Evolutionary conservation across 83 land plant genomes (phyloP).

Genomic region (Picea mariana): DNA sequence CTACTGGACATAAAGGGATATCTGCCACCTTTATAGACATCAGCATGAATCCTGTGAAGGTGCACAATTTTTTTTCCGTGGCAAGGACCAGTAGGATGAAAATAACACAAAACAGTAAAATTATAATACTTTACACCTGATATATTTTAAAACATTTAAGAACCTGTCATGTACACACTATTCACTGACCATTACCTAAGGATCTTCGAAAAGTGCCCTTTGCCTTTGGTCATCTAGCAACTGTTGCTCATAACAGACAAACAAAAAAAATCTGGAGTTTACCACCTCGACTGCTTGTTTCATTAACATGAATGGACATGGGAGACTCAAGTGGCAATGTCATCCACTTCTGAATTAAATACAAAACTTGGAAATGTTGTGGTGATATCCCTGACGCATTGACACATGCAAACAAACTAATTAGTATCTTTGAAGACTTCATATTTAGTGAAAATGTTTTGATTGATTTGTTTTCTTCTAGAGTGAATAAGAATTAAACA

Average conservation of each 20-base stretch:
- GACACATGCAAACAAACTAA: neutral
- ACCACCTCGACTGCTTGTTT: neutral
- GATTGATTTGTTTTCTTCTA: neutral
- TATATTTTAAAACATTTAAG: neutral
- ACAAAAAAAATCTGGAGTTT: neutral
- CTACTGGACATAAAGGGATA: too few species aligned
- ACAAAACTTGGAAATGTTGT: slow-evolving; percentile 66
- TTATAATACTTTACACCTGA: neutral
- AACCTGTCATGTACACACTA: neutral
- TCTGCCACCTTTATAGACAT: neutral
- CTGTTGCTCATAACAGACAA: neutral
- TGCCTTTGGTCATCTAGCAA: neutral
- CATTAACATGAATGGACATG: neutral
- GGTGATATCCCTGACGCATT: slow-evolving; percentile 50
- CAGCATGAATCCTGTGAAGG: neutral
- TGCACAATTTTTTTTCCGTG: neutral
- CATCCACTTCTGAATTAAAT: slow-evolving; percentile 61
- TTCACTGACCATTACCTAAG: neutral
- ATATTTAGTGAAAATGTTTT: neutral
- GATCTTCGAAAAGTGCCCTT: neutral
- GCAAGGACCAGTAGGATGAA: neutral
- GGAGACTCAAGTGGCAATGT: slow-evolving; percentile 33
- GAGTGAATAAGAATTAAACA: neutral
- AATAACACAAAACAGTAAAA: neutral
- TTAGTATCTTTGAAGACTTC: neutral